Percentiles rank a stretch among this genome's conserved stretches.
phyloP scores from a whole-genome alignment of 73 alveolate genomes.

The Paramecium primaurelia region DNA sequence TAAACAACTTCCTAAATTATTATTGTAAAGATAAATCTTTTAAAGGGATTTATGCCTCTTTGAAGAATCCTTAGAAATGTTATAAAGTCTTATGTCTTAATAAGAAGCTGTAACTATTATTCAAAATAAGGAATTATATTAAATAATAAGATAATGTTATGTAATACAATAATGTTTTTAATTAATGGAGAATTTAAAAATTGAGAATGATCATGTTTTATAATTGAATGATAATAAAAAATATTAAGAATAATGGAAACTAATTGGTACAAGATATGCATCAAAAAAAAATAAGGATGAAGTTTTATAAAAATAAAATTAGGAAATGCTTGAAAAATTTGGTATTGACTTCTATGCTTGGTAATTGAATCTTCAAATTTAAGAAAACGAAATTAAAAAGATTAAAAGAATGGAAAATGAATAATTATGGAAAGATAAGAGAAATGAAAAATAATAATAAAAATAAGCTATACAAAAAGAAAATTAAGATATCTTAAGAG shows the following conservation, averaged over 20 bases:
- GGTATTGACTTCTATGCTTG: background rate
- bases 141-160: background rate
- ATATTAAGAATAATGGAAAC: background rate
- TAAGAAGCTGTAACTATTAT: background rate
- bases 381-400: background rate
- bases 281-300: background rate
- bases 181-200: background rate
- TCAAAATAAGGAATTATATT: background rate
- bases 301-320: background rate
- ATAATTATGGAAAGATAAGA: background rate
- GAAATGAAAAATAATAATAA: background rate
- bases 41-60: background rate
- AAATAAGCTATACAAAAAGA: background rate
- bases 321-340: background rate
- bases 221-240: background rate
- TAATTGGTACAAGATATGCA: background rate
- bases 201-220: background rate
- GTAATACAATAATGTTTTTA: background rate
- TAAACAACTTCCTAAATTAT: background rate
- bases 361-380: background rate
- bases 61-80: background rate
- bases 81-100: background rate
- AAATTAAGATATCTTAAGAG: background rate
- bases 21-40: background rate
- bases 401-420: background rate